These are phyloP conservation scores for Russula griseocarnosa DNA, from an alignment of 768 basidiomycete species.

Conservation along the genomic window DNA sequence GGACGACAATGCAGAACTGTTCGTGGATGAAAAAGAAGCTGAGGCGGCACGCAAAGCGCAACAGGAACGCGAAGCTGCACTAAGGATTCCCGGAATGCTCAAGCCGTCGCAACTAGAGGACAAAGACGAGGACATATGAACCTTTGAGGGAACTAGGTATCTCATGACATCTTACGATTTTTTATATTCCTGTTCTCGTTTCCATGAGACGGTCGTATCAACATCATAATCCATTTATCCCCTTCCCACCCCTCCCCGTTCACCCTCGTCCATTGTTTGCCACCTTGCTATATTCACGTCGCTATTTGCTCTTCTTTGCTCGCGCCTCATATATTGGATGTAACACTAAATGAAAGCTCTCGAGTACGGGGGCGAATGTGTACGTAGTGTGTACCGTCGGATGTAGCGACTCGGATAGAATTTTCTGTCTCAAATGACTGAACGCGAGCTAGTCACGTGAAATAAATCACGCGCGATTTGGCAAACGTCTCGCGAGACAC, in stretches of 20 bases:
- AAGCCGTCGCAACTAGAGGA: slow-evolving; percentile 94
- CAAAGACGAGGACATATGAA: slow-evolving; percentile 81
- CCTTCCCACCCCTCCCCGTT: slow-evolving; percentile 6
- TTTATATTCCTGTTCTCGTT: slow-evolving; percentile 21
- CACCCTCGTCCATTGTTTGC: slow-evolving; percentile 15
- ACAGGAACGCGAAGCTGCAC: slow-evolving; percentile 82
- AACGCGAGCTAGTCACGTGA: neutral
- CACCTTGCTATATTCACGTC: slow-evolving; percentile 21
- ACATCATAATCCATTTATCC: slow-evolving; percentile 19
- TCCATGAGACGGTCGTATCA: slow-evolving; percentile 17
- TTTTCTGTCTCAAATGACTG: neutral
- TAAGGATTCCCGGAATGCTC: slow-evolving; percentile 96
- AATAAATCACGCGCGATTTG: too few species aligned
- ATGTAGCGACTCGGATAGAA: slow-evolving; percentile 21
- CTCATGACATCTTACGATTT: slow-evolving; percentile 24
- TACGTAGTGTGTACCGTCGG: slow-evolving; percentile 32
- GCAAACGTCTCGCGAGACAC: too few species aligned
- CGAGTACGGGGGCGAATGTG: slow-evolving; percentile 26
- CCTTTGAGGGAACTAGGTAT: slow-evolving; percentile 10
- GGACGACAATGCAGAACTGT: slow-evolving; percentile 89
- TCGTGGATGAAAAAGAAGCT: slow-evolving; percentile 89
- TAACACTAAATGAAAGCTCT: slow-evolving; percentile 25
- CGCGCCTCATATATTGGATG: slow-evolving; percentile 25
- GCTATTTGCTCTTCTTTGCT: slow-evolving; percentile 26
- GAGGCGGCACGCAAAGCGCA: slow-evolving; percentile 74